Percentiles rank a stretch among this genome's conserved stretches.
Conservation (phyloP, 495 filamentous ascomycete genomes). For the Penicillium subrubescens region DNA sequence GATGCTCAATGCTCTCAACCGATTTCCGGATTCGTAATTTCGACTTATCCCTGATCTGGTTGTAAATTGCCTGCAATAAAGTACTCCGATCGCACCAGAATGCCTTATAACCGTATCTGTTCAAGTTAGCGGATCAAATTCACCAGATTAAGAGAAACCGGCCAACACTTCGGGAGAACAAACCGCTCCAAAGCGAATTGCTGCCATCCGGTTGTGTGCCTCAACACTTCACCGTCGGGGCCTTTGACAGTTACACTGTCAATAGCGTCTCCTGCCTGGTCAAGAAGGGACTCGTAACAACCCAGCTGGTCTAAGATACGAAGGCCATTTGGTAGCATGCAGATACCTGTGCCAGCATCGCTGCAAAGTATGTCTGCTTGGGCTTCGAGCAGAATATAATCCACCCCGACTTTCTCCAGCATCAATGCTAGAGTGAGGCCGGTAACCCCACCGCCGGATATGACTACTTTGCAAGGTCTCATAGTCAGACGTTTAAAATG, state of each 20-base stretch:
- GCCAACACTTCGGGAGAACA: not conserved
- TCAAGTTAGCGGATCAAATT: no score
- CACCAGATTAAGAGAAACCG: not conserved
- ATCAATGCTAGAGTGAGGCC: slow-evolving; percentile 34
- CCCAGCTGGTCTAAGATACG: slow-evolving; percentile 26
- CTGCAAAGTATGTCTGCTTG: slow-evolving; percentile 6
- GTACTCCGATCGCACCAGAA: no score
- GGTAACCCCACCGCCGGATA: slow-evolving; percentile 51
- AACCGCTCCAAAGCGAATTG: not conserved
- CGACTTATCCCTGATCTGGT: no score
- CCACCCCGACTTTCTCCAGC: slow-evolving; percentile 14
- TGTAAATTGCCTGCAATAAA: no score
- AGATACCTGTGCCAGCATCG: slow-evolving; percentile 14
- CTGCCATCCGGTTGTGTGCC: not conserved
- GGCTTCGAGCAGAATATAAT: slow-evolving; percentile 24
- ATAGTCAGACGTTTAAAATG: not conserved
- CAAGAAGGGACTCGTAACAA: slow-evolving; percentile 3
- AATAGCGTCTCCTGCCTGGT: not conserved
- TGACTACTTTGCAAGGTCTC: slow-evolving; percentile 31
- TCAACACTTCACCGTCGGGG: not conserved
- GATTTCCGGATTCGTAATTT: no score
- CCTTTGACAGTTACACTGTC: no score
- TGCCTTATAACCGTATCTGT: no score
- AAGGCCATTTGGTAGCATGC: slow-evolving; percentile 17
- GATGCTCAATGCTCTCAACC: no score